Percentiles rank a stretch among this genome's conserved stretches.
Conservation (phyloP, 202 grass and related monocot species). For the Digitaria exilis region DNA sequence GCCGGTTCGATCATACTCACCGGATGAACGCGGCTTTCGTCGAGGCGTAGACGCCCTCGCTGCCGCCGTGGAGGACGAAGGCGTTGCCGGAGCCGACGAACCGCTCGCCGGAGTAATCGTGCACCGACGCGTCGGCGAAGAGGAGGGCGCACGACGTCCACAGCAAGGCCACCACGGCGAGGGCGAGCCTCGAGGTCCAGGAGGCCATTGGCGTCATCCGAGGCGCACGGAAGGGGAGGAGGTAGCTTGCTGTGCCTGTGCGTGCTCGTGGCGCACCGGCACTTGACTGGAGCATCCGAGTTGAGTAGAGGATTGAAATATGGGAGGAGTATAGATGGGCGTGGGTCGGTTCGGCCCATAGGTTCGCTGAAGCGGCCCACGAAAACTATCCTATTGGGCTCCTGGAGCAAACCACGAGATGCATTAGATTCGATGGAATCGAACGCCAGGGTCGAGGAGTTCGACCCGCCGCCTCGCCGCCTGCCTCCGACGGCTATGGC, state of each 20-base stretch:
- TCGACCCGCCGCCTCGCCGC: no score
- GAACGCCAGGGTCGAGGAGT: no score
- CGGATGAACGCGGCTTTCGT: conserved; percentile 76
- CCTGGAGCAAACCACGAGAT: no score
- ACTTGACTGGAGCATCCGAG: conserved; percentile 1
- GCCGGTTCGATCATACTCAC: conserved; percentile 17
- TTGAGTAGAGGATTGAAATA: conserved; percentile 44
- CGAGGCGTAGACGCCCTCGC: conserved; percentile 81
- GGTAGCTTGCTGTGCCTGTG: not conserved
- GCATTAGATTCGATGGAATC: no score
- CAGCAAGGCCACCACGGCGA: conserved; percentile 20
- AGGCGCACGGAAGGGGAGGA: not conserved
- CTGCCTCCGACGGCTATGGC: no score
- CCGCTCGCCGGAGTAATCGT: conserved; percentile 63
- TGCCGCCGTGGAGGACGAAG: conserved; percentile 78
- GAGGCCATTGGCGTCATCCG: conserved; percentile 47
- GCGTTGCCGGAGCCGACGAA: conserved; percentile 62
- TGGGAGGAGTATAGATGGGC: no score
- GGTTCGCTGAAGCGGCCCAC: no score
- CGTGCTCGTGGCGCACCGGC: conserved; percentile 31
- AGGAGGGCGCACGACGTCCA: conserved; percentile 24
- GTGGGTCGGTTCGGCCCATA: no score
- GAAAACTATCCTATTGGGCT: no score
- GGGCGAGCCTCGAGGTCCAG: conserved; percentile 1
- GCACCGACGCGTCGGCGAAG: conserved; percentile 64